A percentile compares a stretch with the other conserved stretches of the same genome.
These are phyloP conservation scores for Epichloe sibirici DNA, from an alignment of 2,329 filamentous ascomycete genomes.

Conservation along the genomic window DNA sequence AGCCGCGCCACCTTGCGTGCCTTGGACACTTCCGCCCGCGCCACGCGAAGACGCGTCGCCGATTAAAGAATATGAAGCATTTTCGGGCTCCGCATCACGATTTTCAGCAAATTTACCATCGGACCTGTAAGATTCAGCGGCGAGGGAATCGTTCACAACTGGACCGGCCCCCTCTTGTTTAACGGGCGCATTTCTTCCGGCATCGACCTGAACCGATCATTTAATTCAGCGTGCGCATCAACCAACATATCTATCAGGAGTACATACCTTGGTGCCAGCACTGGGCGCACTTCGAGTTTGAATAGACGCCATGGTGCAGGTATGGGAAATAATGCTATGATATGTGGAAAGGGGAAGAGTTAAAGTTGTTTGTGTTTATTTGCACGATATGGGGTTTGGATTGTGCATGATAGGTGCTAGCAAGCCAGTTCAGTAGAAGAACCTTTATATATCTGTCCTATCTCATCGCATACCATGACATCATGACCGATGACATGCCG, in stretches of 20 bases:
- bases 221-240: background rate
- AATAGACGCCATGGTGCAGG: background rate
- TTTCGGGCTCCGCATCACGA: slow-evolving; percentile 28
- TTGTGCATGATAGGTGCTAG: background rate
- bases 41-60: slow-evolving; percentile 30
- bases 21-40: slow-evolving; percentile 3
- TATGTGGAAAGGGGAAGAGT: background rate
- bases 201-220: slow-evolving; percentile 28
- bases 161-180: slow-evolving; percentile 51
- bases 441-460: background rate
- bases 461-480: background rate
- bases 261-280: slow-evolving; percentile 6
- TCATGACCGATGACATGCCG: slow-evolving; percentile 1
- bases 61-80: slow-evolving; percentile 1
- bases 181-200: slow-evolving; percentile 33
- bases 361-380: background rate
- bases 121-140: slow-evolving; percentile 53
- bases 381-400: background rate
- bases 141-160: slow-evolving; percentile 59
- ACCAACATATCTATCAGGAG: too few species aligned
- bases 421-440: background rate
- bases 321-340: background rate
- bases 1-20: slow-evolving; percentile 16
- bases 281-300: slow-evolving; percentile 1
- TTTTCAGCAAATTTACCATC: slow-evolving; percentile 52